These are phyloP conservation scores for Sisymbrium irio DNA, from an alignment of 345 rosid genomes.

Conservation along the genomic window DNA sequence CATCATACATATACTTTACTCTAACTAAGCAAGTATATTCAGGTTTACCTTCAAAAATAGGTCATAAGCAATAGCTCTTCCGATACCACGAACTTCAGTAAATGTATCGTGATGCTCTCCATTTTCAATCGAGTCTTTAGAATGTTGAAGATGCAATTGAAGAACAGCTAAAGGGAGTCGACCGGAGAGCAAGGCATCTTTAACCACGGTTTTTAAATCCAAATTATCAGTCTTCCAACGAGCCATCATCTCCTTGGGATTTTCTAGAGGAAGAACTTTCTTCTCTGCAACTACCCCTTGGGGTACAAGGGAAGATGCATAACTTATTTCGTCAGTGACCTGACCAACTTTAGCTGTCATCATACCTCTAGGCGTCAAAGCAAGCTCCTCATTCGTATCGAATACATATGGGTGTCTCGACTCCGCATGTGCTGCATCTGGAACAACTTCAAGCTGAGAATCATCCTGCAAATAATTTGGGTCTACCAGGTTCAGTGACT, in stretches of 20 bases:
- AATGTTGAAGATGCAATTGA: slow-evolving; percentile 90
- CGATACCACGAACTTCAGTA: slow-evolving; percentile 84
- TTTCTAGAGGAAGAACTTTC: slow-evolving; percentile 72
- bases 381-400: slow-evolving; percentile 46
- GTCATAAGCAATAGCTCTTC: slow-evolving; percentile 93
- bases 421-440: slow-evolving; percentile 44
- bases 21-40: slow-evolving; percentile 26
- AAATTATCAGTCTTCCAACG: slow-evolving; percentile 86
- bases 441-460: slow-evolving; percentile 51
- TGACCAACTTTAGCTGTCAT: slow-evolving; percentile 38
- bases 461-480: slow-evolving; percentile 44
- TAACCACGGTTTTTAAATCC: slow-evolving; percentile 84
- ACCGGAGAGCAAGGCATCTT: slow-evolving; percentile 89
- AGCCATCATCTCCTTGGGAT: slow-evolving; percentile 94
- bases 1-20: slow-evolving; percentile 25
- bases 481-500: slow-evolving; percentile 44
- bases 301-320: slow-evolving; percentile 54
- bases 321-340: slow-evolving; percentile 46
- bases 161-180: slow-evolving; percentile 98
- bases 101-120: slow-evolving; percentile 72
- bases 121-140: slow-evolving; percentile 50
- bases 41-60: slow-evolving; percentile 80
- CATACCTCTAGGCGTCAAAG: slow-evolving; percentile 51
- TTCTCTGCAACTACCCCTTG: slow-evolving; percentile 42
- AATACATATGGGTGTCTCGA: slow-evolving; percentile 32